A percentile compares a stretch with the other conserved stretches of the same genome.
Evolutionary conservation across 257 asterid species (phyloP).

Genomic region (Hygrophila difformis): DNA sequence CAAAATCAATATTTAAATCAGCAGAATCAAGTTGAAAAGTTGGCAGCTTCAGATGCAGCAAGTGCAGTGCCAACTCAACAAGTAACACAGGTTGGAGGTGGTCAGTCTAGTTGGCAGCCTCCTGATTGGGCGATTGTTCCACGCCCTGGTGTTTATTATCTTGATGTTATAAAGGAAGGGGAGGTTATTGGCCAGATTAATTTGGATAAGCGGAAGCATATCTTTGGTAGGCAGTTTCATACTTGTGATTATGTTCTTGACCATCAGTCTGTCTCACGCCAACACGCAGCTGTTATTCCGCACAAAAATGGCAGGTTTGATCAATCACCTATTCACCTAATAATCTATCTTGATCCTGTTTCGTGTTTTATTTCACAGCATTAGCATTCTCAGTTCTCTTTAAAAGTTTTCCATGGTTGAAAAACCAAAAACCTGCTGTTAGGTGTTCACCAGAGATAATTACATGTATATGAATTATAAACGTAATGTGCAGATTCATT

Average conservation of each 20-base stretch:
- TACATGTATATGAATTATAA: no score
- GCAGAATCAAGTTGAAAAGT: conserved; percentile 30
- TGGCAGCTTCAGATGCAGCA: conserved; percentile 26
- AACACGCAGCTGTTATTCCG: conserved; percentile 89
- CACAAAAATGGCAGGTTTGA: conserved; percentile 88
- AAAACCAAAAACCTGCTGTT: no score
- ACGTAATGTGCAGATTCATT: no score
- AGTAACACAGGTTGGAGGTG: conserved; percentile 75
- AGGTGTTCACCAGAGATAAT: no score
- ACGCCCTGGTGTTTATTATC: conserved; percentile 74
- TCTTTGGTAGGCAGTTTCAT: conserved; percentile 88
- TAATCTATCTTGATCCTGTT: conserved; percentile 4
- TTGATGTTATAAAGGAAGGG: conserved; percentile 88
- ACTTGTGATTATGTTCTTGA: conserved; percentile 96
- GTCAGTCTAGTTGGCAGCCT: conserved; percentile 91
- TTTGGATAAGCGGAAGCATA: conserved; percentile 72
- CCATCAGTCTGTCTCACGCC: conserved; percentile 97
- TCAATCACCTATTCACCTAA: not conserved
- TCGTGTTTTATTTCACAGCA: not conserved
- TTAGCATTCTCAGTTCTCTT: not conserved
- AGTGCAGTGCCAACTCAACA: conserved; percentile 39
- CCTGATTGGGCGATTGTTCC: conserved; percentile 99
- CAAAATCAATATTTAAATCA: conserved; percentile 33
- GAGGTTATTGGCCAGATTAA: conserved; percentile 78
- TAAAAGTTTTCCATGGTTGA: no score